These are phyloP conservation scores for Calonectria ilicicola DNA, from an alignment of 2,329 filamentous ascomycete genomes.

Conservation along the genomic window DNA sequence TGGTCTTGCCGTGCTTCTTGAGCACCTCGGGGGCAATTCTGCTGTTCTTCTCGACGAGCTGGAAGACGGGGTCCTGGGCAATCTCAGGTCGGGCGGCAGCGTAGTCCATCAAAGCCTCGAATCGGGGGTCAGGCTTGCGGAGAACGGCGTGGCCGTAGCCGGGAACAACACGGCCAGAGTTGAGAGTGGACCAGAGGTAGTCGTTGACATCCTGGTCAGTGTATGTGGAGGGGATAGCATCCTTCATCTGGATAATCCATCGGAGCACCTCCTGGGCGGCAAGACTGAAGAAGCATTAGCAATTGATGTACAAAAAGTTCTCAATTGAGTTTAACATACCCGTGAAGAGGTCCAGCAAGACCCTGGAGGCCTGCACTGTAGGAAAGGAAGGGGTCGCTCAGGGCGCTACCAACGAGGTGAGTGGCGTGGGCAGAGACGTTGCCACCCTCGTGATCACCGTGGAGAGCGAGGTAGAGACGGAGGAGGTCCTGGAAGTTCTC, in stretches of 20 bases:
- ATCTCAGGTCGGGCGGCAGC: slow-evolving; percentile 88
- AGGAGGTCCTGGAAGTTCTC: slow-evolving; percentile 96
- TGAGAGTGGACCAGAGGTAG: slow-evolving; percentile 93
- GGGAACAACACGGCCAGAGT: slow-evolving; percentile 92
- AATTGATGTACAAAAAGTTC: background rate
- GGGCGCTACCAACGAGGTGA: slow-evolving; percentile 92
- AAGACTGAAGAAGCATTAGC: slow-evolving; percentile 62
- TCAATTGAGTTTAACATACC: slow-evolving; percentile 56
- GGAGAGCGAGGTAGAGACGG: slow-evolving; percentile 92
- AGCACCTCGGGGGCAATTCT: slow-evolving; percentile 91
- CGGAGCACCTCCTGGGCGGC: slow-evolving; percentile 97
- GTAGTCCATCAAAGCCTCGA: slow-evolving; percentile 97
- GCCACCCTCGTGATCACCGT: slow-evolving; percentile 97
- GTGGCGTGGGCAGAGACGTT: slow-evolving; percentile 97
- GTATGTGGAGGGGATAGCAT: slow-evolving; percentile 82
- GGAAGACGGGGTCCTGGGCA: slow-evolving; percentile 88
- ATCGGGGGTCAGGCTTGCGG: slow-evolving; percentile 95
- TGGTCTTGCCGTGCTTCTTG: slow-evolving; percentile 96
- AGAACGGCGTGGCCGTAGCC: slow-evolving; percentile 97
- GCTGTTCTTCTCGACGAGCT: slow-evolving; percentile 93
- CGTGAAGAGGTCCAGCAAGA: slow-evolving; percentile 82
- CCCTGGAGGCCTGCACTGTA: slow-evolving; percentile 97
- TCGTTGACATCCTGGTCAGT: slow-evolving; percentile 84
- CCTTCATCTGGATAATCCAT: slow-evolving; percentile 97
- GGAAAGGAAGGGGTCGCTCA: slow-evolving; percentile 94